Conservation (phyloP, 2,329 filamentous ascomycete species). For the Cytospora schulzeri region DNA sequence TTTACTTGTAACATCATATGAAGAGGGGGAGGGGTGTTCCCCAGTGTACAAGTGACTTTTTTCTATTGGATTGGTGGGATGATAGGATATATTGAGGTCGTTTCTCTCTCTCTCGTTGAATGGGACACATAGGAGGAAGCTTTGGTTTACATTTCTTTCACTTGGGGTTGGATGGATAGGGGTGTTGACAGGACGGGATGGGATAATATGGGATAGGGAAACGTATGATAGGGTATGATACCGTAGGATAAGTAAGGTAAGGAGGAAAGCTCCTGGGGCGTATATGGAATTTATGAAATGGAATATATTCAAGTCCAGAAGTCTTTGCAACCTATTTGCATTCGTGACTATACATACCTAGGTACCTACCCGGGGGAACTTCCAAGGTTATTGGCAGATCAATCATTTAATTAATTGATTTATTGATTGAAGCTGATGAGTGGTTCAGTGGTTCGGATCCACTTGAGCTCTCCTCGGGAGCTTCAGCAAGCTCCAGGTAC, state of each 20-base stretch:
- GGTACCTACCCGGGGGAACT: no score
- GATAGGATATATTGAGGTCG: no score
- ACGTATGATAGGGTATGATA: no score
- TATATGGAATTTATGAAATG: background rate
- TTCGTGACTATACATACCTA: background rate
- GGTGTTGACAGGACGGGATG: background rate
- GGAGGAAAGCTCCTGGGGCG: background rate
- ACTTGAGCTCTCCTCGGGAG: slow-evolving; percentile 11
- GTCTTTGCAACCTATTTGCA: no score
- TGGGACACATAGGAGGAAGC: background rate
- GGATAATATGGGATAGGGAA: background rate
- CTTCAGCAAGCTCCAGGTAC: background rate
- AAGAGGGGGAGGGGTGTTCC: background rate
- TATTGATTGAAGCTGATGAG: background rate
- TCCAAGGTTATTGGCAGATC: no score
- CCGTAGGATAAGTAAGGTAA: background rate
- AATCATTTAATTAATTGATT: no score
- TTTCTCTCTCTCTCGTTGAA: background rate
- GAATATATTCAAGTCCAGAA: no score
- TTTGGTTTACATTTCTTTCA: background rate
- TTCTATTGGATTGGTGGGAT: background rate
- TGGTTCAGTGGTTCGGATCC: background rate
- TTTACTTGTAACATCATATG: background rate
- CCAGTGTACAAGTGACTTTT: background rate
- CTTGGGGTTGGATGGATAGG: background rate